phyloP scores from a whole-genome alignment of 768 basidiomycete genomes.

The Termitomyces sp. region DNA sequence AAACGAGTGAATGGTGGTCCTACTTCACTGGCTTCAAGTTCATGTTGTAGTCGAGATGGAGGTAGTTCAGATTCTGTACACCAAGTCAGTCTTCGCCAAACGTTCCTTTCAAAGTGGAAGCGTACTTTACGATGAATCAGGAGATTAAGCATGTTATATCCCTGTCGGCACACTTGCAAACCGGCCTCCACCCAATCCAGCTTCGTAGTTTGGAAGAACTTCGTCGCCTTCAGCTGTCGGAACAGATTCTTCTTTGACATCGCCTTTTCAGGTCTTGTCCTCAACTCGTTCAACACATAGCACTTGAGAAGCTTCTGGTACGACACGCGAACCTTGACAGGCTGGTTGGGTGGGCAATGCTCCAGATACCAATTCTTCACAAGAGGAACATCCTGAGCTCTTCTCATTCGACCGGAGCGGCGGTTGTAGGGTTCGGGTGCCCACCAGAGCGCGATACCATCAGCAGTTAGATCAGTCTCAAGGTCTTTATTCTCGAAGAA shows the following conservation, averaged over 20 bases:
- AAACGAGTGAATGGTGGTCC: conserved; percentile 11
- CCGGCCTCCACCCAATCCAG: conserved; percentile 99
- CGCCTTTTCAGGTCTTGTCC: conserved; percentile 85
- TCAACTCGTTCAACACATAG: conserved; percentile 92
- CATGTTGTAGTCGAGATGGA: conserved; percentile 97
- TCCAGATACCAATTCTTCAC: conserved; percentile 99
- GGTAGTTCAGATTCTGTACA: conserved; percentile 77
- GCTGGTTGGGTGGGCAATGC: conserved; percentile 93
- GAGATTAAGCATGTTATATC: conserved; percentile 99
- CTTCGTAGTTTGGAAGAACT: conserved; percentile 98
- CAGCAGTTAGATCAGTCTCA: conserved; percentile 89
- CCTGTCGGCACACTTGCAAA: conserved; percentile 96
- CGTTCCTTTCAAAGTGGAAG: not conserved
- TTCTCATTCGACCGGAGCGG: conserved; percentile 85
- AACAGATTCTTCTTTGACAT: conserved; percentile 99
- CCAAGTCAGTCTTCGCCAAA: conserved; percentile 2
- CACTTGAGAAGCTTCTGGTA: conserved; percentile 98
- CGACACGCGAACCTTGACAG: conserved; percentile 97
- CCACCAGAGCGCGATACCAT: conserved; percentile 98
- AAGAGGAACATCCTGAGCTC: conserved; percentile 92
- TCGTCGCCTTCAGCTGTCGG: conserved; percentile 94
- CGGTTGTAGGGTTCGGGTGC: conserved; percentile 94
- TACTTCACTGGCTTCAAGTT: conserved; percentile 94
- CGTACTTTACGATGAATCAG: conserved; percentile 94
- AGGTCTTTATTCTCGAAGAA: conserved; percentile 77